Evolutionary conservation across 2,329 filamentous ascomycete species (phyloP).

Genomic region (Cladosporium sp.): DNA sequence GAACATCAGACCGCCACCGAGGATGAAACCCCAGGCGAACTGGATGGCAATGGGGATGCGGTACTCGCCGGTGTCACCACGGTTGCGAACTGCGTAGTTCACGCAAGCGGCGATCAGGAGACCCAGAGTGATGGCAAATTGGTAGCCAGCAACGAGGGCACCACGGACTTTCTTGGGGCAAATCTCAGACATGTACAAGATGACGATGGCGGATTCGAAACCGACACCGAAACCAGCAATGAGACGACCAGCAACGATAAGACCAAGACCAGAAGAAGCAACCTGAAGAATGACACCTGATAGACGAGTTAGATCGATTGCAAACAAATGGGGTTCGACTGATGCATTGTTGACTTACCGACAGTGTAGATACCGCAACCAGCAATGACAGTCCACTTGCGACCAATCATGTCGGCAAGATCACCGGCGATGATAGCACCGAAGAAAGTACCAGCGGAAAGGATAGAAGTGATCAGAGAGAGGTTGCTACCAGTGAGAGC

Average conservation of each 20-base stretch:
- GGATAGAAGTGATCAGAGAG: constrained; percentile 68
- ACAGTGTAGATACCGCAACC: constrained; percentile 68
- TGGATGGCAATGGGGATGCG: constrained; percentile 78
- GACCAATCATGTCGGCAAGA: constrained; percentile 68
- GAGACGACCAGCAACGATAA: constrained; percentile 68
- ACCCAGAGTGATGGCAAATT: constrained; percentile 78
- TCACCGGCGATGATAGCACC: constrained; percentile 74
- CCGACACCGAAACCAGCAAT: constrained; percentile 74
- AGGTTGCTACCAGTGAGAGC: constrained; percentile 33
- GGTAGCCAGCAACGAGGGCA: constrained; percentile 74
- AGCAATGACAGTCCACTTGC: constrained; percentile 65
- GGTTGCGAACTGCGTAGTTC: constrained; percentile 64
- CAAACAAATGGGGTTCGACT: neutral
- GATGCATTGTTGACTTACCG: constrained; percentile 21
- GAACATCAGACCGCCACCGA: constrained; percentile 65
- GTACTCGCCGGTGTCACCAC: constrained; percentile 61
- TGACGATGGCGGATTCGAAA: constrained; percentile 74
- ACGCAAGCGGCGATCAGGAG: constrained; percentile 61
- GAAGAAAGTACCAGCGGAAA: constrained; percentile 68
- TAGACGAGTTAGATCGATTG: no score
- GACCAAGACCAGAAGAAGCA: constrained; percentile 48
- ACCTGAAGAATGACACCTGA: constrained; percentile 59
- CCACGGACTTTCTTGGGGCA: constrained; percentile 56
- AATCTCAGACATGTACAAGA: constrained; percentile 85
- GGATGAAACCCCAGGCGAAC: constrained; percentile 73